Evolutionary conservation across 2,329 filamentous ascomycete genomes (phyloP), one percentile per base, ranked within the genome.

Genomic region (Plenodomus lindquistii): DNA sequence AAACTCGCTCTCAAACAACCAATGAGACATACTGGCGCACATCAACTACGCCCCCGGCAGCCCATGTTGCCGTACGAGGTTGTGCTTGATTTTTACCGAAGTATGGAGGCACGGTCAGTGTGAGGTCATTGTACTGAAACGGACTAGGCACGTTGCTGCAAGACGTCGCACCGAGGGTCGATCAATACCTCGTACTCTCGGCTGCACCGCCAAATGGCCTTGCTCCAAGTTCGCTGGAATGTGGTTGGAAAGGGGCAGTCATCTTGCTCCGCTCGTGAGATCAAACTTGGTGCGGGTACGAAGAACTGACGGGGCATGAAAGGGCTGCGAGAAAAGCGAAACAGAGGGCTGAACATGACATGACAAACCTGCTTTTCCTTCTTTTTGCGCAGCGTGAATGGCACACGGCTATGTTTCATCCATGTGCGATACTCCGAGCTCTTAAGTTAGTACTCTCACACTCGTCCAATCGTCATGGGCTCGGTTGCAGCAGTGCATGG

Each of bases 11-110:
- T 4, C 27, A 31, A 31, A 31, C 27, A 20, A n/a, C 52, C 44
- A 53, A 55, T 53, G 3, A 11, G 37, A 21, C 35, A 29, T 19
- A 34, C 15, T 19, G 35, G 16, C 10, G 18, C 22, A 24, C 27
- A 24, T 9, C 21, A 24, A 18, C 7, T 24, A 39, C 35, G 29
- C 43, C 37, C 16, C 24, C 35, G 37, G 43, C 7, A 18, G 18
- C 27, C 18, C 42, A 13, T 21, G 9, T 15, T 31, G 24, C 36
- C 36, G 42, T 35, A 6, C 21, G 24, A 20, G 17, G 10, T 37
- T 20, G 35, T 37, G 35, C 16, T 42, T 13, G 24, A 38, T 15
- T 22, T n/a, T 20, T 35, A 17, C 20, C 41, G 41, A 43, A 37
- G 31, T 31, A 15, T 20, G 41, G 29, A n/a, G 20, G 41, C 41